Base-by-base conservation (phyloP, 1,139 yeast species). In the Kurtzmaniella natalensis region DNA sequence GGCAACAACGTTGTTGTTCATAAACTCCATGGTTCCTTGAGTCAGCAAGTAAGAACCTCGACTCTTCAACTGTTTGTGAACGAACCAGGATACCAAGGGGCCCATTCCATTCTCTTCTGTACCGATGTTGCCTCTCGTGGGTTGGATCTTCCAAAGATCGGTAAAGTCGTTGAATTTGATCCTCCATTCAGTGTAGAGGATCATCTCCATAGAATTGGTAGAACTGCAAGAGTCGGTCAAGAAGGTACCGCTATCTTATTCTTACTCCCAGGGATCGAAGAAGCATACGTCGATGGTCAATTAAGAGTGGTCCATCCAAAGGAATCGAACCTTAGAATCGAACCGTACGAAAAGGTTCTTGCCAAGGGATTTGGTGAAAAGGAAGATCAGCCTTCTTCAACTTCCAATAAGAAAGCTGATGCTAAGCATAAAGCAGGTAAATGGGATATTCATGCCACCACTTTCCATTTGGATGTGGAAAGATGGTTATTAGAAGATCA, bases 391-490 rank as follows among this genome's bases (percentile, higher is more conserved):
- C n/a, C n/a, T n/a, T n/a, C n/a, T n/a, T 37, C 35, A 11, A 43
- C 43, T 9, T 48, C 44, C 25, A 40, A 40, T 32, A 30, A 19
- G 9, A 33, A 37, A 17, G 38, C 39, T 25, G 65, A 58, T 31
- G 64, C 64, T 1, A 61, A 58, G 35, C 48, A 52, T 16, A 57
- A 61, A 45, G 45, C 58, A 40, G 59, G 69, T 39, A 73, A 78
- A 34, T 94, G 97, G 97, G 96, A 89, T 55, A 78, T 81, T 20
- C 89, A 85, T 51, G 98, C 96, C 3, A 92, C 99, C 0, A 87
- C 96, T 1, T 89, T 95, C 94, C 99, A 92, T 56, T 67, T 92
- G 46, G 80, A 83, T 37, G 75, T 87, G 11, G 99, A 92, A 62
- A 69, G 96, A 52, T 83, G 95, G 83, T 64, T 89, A 21, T 60